Conservation (phyloP, 352 stramenopile species). For the Phytophthora hibernalis region DNA sequence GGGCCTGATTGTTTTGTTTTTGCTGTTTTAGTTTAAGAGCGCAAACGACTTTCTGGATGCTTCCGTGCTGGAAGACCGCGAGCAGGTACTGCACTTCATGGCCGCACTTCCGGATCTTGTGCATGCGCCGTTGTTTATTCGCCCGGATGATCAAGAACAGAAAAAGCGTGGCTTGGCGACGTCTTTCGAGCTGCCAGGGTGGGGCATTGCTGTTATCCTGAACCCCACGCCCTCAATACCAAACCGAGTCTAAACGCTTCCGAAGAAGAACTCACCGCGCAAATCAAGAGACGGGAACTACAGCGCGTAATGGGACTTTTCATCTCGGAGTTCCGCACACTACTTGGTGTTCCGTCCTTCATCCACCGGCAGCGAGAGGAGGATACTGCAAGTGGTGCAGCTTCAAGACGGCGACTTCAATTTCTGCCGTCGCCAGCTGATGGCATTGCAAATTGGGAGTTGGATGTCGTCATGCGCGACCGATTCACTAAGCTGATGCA, state of each 20-base stretch:
- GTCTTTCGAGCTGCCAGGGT: slow-evolving; percentile 78
- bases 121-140: slow-evolving; percentile 70
- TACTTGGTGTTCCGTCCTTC: slow-evolving; percentile 71
- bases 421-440: slow-evolving; percentile 62
- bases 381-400: slow-evolving; percentile 1
- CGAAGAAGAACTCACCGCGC: neutral
- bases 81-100: slow-evolving; percentile 85
- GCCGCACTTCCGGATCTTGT: slow-evolving; percentile 55
- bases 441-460: slow-evolving; percentile 77
- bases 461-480: slow-evolving; percentile 59
- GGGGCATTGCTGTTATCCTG: slow-evolving; percentile 69
- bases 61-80: slow-evolving; percentile 70
- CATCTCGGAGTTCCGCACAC: slow-evolving; percentile 62
- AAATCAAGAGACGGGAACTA: slow-evolving; percentile 34
- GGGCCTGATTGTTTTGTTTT: neutral
- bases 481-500: slow-evolving; percentile 67
- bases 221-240: slow-evolving; percentile 40
- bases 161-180: slow-evolving; percentile 36
- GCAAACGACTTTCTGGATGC: slow-evolving; percentile 76
- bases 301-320: slow-evolving; percentile 78
- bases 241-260: slow-evolving; percentile 2
- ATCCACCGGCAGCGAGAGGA: slow-evolving; percentile 45
- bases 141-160: slow-evolving; percentile 12
- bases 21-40: slow-evolving; percentile 69
- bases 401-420: slow-evolving; percentile 19